Base-by-base conservation (phyloP, 2,329 filamentous ascomycete genomes). In the Eutypa lata region DNA sequence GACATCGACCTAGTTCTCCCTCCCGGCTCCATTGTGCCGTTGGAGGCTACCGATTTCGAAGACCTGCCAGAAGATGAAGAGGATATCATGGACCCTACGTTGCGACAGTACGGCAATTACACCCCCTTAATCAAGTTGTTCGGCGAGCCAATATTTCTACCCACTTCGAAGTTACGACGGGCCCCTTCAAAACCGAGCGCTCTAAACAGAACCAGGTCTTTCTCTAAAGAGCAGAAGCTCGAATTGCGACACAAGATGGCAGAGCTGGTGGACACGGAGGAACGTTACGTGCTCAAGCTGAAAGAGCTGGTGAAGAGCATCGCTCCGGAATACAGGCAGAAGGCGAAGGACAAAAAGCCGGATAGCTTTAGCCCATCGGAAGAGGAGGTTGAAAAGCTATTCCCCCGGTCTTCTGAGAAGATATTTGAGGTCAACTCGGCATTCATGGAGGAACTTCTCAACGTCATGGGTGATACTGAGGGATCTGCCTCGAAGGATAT, bases 191-290 rank as follows among this genome's bases (percentile, higher is more conserved):
- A 90, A 65, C 89, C 92, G 7, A 91, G 86, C 38, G 86, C 90
- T 37, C 74, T 94, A 47, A 94, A 90, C 68, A 81, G 88, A 59
- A 89, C 83, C 61, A 89, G 87, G 62, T 83, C 87, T 0, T 95
- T 97, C 64, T 81, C 87, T 35, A 86, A 85, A 61, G 85, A 89
- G 52, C 90, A 97, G 65, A 95, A 96, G 66, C 81, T 91, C 60
- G 88, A 89, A 49, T 75, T 97, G 60, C 85, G 92, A 40, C 88
- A 92, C 71, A 93, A 96, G 69, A 86, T 99, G 79, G 86, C 84
- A 54, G 94, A 99, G 69, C 75, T 97, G 54, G 83, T 97, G 33
- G 90, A 96, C 64, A 99, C 94, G 0, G 94, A 99, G 69, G 91
- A 94, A 67, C 87, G 90, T 69, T 99, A 97, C 71, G 91, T 99